Evolutionary conservation across 129 eudicot genomes (phyloP), one percentile per base, ranked within the genome.

Genomic region (Ambrosia trifida): DNA sequence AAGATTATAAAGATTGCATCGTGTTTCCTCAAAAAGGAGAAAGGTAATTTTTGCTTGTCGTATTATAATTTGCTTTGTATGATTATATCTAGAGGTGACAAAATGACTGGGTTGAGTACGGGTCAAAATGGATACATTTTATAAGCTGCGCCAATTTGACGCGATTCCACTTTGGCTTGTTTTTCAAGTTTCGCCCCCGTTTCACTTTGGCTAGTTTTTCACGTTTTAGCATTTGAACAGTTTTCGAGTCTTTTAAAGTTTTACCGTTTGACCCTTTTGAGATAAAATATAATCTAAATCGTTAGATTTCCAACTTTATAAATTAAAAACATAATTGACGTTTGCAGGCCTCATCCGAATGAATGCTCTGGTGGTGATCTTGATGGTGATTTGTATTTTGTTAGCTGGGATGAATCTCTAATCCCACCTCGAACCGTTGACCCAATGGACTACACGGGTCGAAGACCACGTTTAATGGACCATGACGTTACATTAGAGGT

Each of bases 321-420:
- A 31, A 46, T 20, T 20, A 32, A 18, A 73, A 45, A 8, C 5
- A 49, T 51, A 51, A 4, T 31, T 16, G 11, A 18, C 13, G 52
- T n/a, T 75, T 36, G 66, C 2, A 94, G 97, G 89, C 99, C 99
- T 68, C 99, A 94, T 81, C 94, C 99, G 6, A 94, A 90, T 77
- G 99, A 94, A 84, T 94, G 99, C 82, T 94, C 99, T 7, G 99
- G 99, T 65, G 97, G 99, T 45, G 99, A 94, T 79, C 91, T 94
- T 61, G 99, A 94, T 79, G 97, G 99, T 17, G 99, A 94, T 59
- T 30, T 83, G 2, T 94, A 90, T 66, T 94, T 94, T 18, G 73
- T 94, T 44, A 85, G 97, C 71, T 94, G 99, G 99, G 99, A 94
- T 33, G 78, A 85, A 73, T 84, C 78, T 44, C 80, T 94, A 7